Evolutionary conservation across 1,284 basidiomycete genomes (phyloP).

Genomic region (Pseudozyma thailandica): DNA sequence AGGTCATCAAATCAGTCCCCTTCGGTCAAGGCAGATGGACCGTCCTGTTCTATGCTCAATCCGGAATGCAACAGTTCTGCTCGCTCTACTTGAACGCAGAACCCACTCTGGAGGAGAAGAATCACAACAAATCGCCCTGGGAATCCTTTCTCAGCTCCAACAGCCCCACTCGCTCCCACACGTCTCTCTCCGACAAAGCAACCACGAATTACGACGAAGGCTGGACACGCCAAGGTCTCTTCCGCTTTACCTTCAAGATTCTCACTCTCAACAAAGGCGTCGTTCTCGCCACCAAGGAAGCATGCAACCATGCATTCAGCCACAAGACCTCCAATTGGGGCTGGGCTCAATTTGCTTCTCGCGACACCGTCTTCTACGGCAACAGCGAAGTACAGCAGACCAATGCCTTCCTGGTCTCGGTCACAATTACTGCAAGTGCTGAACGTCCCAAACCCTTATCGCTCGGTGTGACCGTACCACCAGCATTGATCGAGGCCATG

Average conservation of each 20-base stretch:
- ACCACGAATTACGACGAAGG: conserved; percentile 71
- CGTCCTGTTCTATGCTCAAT: conserved; percentile 62
- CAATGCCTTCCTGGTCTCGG: conserved; percentile 79
- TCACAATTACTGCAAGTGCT: conserved; percentile 79
- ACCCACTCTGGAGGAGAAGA: conserved; percentile 48
- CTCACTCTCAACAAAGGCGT: conserved; percentile 72
- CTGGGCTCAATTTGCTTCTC: conserved; percentile 76
- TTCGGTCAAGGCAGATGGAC: conserved; percentile 61
- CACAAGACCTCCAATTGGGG: conserved; percentile 74
- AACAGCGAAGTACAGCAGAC: conserved; percentile 72
- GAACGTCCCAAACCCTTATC: conserved; percentile 72
- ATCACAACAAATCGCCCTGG: conserved; percentile 35
- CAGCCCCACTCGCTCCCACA: conserved; percentile 15
- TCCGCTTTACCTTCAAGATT: conserved; percentile 85
- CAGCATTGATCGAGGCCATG: conserved; percentile 75
- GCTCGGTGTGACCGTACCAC: conserved; percentile 74
- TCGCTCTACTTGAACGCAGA: conserved; percentile 64
- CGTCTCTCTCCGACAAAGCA: conserved; percentile 12
- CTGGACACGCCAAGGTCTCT: conserved; percentile 84
- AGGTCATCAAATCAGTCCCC: conserved; percentile 67
- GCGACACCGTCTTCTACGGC: conserved; percentile 78
- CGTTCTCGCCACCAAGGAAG: conserved; percentile 71
- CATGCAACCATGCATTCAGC: conserved; percentile 83
- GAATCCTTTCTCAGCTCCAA: conserved; percentile 21
- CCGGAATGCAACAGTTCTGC: conserved; percentile 57